Conservation (phyloP, 495 filamentous ascomycete species). For the Darksidea phi region DNA sequence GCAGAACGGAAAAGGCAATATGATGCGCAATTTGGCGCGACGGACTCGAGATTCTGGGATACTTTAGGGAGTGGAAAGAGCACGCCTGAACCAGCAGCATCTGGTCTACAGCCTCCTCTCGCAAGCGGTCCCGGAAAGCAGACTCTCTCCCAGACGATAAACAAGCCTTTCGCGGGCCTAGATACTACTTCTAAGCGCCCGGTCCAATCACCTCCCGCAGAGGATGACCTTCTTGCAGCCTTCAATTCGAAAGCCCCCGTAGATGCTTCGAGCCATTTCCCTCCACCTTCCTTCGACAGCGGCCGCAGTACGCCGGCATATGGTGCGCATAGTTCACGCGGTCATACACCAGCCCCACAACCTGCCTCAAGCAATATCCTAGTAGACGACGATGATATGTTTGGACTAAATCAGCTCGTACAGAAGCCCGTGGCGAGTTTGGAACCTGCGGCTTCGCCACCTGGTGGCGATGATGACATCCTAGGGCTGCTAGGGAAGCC, state of each 20-base stretch:
- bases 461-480: conserved; percentile 72
- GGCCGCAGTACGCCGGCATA: conserved; percentile 31
- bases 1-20: conserved; percentile 66
- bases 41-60: conserved; percentile 69
- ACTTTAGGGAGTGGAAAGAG: conserved; percentile 55
- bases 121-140: conserved; percentile 15
- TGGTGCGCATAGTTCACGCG: conserved; percentile 7
- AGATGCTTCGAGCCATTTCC: conserved; percentile 61
- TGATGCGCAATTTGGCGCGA: conserved; percentile 70
- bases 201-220: conserved; percentile 39
- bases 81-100: conserved; percentile 37
- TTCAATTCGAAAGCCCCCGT: conserved; percentile 62
- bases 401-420: conserved; percentile 69
- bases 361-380: conserved; percentile 4
- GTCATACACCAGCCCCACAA: conserved; percentile 21
- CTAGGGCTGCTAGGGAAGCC: conserved; percentile 83
- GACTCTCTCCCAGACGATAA: conserved; percentile 40
- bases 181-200: conserved; percentile 26
- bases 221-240: conserved; percentile 63
- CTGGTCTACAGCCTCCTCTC: conserved; percentile 9
- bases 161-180: conserved; percentile 42
- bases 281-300: conserved; percentile 43
- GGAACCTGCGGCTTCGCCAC: conserved; percentile 41
- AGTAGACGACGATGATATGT: conserved; percentile 73
- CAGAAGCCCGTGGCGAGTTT: conserved; percentile 45